These are phyloP conservation scores for Passalora sequoiae DNA, from an alignment of 2,329 filamentous ascomycete genomes.

Conservation along the genomic window DNA sequence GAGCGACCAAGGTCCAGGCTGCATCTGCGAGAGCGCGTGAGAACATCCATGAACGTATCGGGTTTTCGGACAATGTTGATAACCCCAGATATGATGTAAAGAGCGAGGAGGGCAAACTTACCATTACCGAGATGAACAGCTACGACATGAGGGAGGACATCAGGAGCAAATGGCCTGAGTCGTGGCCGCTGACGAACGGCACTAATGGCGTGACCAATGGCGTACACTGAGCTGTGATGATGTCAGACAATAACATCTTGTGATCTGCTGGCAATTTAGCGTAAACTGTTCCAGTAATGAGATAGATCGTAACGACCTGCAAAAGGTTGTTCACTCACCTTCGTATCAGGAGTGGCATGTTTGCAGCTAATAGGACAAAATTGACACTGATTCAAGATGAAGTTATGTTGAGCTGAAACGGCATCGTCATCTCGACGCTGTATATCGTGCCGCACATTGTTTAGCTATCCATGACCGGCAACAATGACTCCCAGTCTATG, in stretches of 20 bases:
- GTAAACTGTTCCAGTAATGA: no score
- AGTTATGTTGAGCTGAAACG: no score
- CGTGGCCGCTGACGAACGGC: slow-evolving; percentile 12
- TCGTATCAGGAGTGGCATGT: no score
- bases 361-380: no score
- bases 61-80: slow-evolving; percentile 58
- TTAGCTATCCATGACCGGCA: slow-evolving; percentile 7
- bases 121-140: slow-evolving; percentile 65
- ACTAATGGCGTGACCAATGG: slow-evolving; percentile 6
- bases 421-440: no score
- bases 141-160: slow-evolving; percentile 36
- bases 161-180: slow-evolving; percentile 20
- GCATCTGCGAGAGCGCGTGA: slow-evolving; percentile 33
- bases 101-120: slow-evolving; percentile 57
- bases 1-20: slow-evolving; percentile 37
- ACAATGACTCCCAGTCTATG: slow-evolving; percentile 11
- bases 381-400: no score
- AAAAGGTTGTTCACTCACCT: background rate
- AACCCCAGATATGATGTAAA: slow-evolving; percentile 57
- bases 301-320: no score
- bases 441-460: no score
- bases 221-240: background rate
- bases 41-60: slow-evolving; percentile 40
- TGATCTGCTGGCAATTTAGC: background rate
- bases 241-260: background rate